Base-by-base conservation (phyloP, 305 asterid species). In the Lippia alba region DNA sequence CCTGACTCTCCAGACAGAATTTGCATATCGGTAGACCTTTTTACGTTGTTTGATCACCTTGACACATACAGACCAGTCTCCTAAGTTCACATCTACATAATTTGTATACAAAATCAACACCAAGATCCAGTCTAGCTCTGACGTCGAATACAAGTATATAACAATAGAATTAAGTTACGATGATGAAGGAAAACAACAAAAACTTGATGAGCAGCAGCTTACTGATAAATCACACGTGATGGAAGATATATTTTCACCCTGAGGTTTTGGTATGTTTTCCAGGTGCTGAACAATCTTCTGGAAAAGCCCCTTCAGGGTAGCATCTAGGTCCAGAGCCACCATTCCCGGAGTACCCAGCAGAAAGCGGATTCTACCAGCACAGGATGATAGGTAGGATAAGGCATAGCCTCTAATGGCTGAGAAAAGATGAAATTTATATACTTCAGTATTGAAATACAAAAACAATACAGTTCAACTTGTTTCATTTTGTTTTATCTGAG, bases 381-480 rank as follows among this genome's bases (percentile, higher is more conserved):
- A 92, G 66, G 98, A 90, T 75, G 97, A 90, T 67, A 95, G 93
- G 83, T 90, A 90, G 56, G 98, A 95, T 69, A 92, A 89, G 49
- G 98, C 99, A 74, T 95, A 92, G 79, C 98, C 99, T 84, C 97
- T 84, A 80, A 95, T 89, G 54, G 99, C 99, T 95, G 91, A 72
- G 81, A 73, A 69, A 75, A 63, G 66, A 76, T 12, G 17, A 73
- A 44, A 44, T n/a, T 57, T 51, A 40, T 24, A 40, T 41, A 44
- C 64, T 72, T 74, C 64, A 66, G 82, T 59, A 30, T 32, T 30
- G 62, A 49, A 51, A 45, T 18, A 67, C 48, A 69, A 61, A 71
- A 66, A 39, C 64, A 69, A 56, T 56, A 32, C 32, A 62, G 40
- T 61, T 61, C 78, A 71, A 67, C 63, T 16, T 39, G 56, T 15